These are phyloP conservation scores for Cryptococcus depauperatus DNA, from an alignment of 1,284 basidiomycete genomes.

Conservation along the genomic window DNA sequence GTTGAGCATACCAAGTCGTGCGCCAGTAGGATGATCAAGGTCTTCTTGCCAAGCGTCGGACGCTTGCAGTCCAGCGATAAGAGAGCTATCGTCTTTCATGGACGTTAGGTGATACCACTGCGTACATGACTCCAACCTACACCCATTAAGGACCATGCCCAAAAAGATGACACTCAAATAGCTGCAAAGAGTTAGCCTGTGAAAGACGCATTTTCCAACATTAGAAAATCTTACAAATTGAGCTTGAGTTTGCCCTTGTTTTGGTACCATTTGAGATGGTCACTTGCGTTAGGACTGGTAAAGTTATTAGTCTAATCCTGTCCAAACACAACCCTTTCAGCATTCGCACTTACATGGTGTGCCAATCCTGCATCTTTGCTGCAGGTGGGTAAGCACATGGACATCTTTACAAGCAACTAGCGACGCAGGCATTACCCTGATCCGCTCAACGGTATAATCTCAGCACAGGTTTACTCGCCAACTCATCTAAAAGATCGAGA, in stretches of 20 bases:
- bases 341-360: constrained; percentile 36
- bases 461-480: constrained; percentile 33
- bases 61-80: constrained; percentile 44
- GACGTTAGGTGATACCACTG: not conserved
- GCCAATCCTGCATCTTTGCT: constrained; percentile 34
- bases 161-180: constrained; percentile 45
- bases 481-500: constrained; percentile 3
- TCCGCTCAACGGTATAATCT: constrained; percentile 49
- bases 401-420: constrained; percentile 35
- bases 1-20: constrained; percentile 41
- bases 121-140: constrained; percentile 22
- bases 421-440: constrained; percentile 48
- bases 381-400: constrained; percentile 19
- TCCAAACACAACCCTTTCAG: not conserved
- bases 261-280: constrained; percentile 37
- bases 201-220: not conserved
- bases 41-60: constrained; percentile 43
- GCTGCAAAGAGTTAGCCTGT: constrained; percentile 18
- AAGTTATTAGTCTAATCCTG: not conserved
- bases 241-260: constrained; percentile 45
- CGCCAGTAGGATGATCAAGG: constrained; percentile 30
- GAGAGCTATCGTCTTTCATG: constrained; percentile 40
- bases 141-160: constrained; percentile 46
- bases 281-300: constrained; percentile 40
- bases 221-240: constrained; percentile 39